Percentiles rank a stretch among this genome's conserved stretches.
Evolutionary conservation across 2,329 filamentous ascomycete species (phyloP).

Genomic region (Neoascochyta sp.): DNA sequence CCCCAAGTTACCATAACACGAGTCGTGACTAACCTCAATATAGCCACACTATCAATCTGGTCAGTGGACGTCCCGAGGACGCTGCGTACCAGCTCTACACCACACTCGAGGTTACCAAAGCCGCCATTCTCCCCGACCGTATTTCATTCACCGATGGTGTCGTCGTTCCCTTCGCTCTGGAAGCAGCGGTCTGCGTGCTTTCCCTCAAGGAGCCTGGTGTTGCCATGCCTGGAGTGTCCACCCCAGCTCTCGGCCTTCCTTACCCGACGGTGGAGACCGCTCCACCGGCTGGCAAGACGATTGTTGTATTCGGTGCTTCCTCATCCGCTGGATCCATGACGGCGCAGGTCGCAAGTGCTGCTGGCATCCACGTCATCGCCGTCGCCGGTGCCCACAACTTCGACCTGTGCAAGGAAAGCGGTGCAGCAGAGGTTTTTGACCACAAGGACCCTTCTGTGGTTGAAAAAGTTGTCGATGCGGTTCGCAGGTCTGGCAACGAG

Average conservation of each 20-base stretch:
- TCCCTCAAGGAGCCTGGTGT: slow-evolving; percentile 32
- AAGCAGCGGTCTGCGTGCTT: slow-evolving; percentile 40
- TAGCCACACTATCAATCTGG: slow-evolving; percentile 20
- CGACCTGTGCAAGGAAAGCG: slow-evolving; percentile 15
- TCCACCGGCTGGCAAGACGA: slow-evolving; percentile 27
- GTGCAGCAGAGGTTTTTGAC: slow-evolving; percentile 25
- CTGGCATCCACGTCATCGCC: slow-evolving; percentile 40
- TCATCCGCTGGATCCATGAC: slow-evolving; percentile 39
- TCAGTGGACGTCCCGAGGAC: slow-evolving; percentile 17
- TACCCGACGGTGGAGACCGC: slow-evolving; percentile 32
- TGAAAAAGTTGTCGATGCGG: slow-evolving; percentile 36
- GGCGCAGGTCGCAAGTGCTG: slow-evolving; percentile 41
- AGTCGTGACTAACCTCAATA: not conserved
- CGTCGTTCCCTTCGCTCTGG: slow-evolving; percentile 43
- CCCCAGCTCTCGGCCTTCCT: slow-evolving; percentile 37
- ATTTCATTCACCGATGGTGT: slow-evolving; percentile 39
- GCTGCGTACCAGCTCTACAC: slow-evolving; percentile 32
- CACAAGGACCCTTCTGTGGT: slow-evolving; percentile 28
- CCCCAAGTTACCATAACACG: not conserved
- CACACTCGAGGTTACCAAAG: slow-evolving; percentile 34
- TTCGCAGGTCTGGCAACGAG: slow-evolving; percentile 29
- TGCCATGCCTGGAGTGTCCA: slow-evolving; percentile 17
- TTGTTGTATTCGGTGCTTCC: slow-evolving; percentile 50
- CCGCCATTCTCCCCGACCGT: slow-evolving; percentile 39
- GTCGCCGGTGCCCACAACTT: slow-evolving; percentile 33